Conservation (phyloP, 179 eudicot species). For the Silene vulgaris region DNA sequence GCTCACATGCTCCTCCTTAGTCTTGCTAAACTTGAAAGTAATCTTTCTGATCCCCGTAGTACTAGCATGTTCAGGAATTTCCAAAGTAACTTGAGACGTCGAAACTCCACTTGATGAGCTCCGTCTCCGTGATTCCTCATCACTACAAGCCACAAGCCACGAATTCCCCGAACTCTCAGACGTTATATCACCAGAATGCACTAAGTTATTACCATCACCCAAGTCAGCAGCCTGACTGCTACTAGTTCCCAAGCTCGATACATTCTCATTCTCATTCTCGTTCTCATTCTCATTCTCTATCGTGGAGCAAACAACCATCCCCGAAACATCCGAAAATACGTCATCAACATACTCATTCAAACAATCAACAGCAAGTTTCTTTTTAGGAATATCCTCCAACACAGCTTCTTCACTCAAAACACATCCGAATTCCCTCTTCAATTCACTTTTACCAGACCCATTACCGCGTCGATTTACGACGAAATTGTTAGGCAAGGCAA, state of each 20-base stretch:
- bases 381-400: slow-evolving; percentile 23
- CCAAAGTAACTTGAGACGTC: slow-evolving; percentile 54
- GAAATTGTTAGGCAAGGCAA: slow-evolving; percentile 23
- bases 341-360: slow-evolving; percentile 42
- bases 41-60: slow-evolving; percentile 78
- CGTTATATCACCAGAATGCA: slow-evolving; percentile 47
- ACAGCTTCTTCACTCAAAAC: slow-evolving; percentile 32
- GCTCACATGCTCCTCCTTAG: slow-evolving; percentile 44
- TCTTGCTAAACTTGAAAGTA: slow-evolving; percentile 80
- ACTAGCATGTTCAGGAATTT: slow-evolving; percentile 66
- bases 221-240: slow-evolving; percentile 42
- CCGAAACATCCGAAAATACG: slow-evolving; percentile 58
- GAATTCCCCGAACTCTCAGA: slow-evolving; percentile 54
- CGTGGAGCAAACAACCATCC: slow-evolving; percentile 44
- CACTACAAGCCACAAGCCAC: slow-evolving; percentile 41
- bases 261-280: slow-evolving; percentile 39
- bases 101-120: slow-evolving; percentile 31
- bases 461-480: slow-evolving; percentile 27
- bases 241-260: slow-evolving; percentile 43
- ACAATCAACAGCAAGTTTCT: slow-evolving; percentile 33
- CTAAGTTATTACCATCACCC: slow-evolving; percentile 33
- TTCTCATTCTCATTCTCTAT: slow-evolving; percentile 20
- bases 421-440: slow-evolving; percentile 42
- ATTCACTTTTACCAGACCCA: slow-evolving; percentile 20
- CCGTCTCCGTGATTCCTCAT: slow-evolving; percentile 37